Evolutionary conservation across 2,329 filamentous ascomycete species (phyloP), one percentile per base, ranked within the genome.

Genomic region (Dothiorella sarmentorum): DNA sequence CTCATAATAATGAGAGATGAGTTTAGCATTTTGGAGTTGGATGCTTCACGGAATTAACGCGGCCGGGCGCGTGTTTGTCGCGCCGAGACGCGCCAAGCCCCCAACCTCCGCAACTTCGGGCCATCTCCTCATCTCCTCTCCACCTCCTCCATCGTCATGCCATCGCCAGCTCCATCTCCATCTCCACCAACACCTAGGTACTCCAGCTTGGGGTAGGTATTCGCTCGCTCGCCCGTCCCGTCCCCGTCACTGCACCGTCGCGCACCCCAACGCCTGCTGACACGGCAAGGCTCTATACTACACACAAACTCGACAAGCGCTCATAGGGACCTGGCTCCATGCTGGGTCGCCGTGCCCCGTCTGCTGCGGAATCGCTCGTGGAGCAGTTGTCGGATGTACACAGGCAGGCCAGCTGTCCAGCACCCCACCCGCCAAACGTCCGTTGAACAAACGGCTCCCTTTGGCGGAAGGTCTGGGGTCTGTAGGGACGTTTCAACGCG

Each of bases 401-500:
- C 29, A 33, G 27, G 44, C 44, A 49, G 44, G 18, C 29, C 44
- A 22, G 7, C 11, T 13, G 6, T n/a, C 27, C 44, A 49, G 44
- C 43, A 18, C 27, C 40, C 26, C n/a, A 22, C 44, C 18, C 40
- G 40, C n/a, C 29, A 33, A 49, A 49, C 44, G n/a, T 17, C 3
- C 10, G 29, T n/a, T 17, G 27, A 3, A 4, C 27, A n/a, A n/a
- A 13, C 27, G 44, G 44, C 27, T 49, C 17, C 44, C 44, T 35
- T 49, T 49, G 44, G 44, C 17, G 43, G 40, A 49, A 49, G 44
- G 27, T n/a, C 44, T 49, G 44, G 44, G 18, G 44, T 33, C 44
- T 49, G 44, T 22, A 22, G 29, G 44, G 44, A 33, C 17, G 13
- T 4, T 5, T n/a, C n/a, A 4, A 18, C 4, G n/a, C 17, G 26